A percentile compares a stretch with the other conserved stretches of the same genome.
Conservation (phyloP, 371 early-diverging fungal genomes). For the Mucor lusitanicus region DNA sequence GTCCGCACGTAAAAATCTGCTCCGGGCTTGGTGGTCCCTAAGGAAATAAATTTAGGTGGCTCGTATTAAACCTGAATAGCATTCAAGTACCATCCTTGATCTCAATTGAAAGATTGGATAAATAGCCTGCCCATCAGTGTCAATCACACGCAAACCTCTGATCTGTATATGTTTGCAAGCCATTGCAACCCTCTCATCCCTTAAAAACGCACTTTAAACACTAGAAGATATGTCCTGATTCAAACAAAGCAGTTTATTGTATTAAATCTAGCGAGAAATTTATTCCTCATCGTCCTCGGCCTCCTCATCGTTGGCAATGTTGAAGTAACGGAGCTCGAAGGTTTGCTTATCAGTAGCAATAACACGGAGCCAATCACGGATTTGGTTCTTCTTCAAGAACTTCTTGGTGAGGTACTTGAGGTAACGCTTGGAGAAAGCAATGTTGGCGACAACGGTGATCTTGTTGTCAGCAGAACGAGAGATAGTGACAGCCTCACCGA, state of each 20-base stretch:
- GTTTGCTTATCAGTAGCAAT: slow-evolving; percentile 88
- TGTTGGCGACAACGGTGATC: slow-evolving; percentile 78
- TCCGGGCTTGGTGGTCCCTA: too few species aligned
- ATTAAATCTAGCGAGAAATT: slow-evolving; percentile 4
- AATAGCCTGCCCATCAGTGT: too few species aligned
- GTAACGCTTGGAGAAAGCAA: slow-evolving; percentile 96
- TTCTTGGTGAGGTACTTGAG: slow-evolving; percentile 99
- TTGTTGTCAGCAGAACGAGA: slow-evolving; percentile 74
- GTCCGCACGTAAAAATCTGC: too few species aligned
- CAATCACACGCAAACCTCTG: too few species aligned
- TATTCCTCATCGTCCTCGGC: slow-evolving; percentile 74
- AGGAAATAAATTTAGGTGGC: too few species aligned
- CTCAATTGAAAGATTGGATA: too few species aligned
- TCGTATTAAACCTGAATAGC: too few species aligned
- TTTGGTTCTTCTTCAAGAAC: slow-evolving; percentile 99
- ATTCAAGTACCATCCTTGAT: too few species aligned
- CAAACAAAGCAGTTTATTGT: background rate
- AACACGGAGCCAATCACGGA: slow-evolving; percentile 98
- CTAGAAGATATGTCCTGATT: background rate
- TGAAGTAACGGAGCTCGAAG: slow-evolving; percentile 96
- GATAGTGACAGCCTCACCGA: slow-evolving; percentile 86
- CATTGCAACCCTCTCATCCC: too few species aligned
- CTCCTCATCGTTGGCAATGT: slow-evolving; percentile 85
- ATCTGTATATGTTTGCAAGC: too few species aligned
- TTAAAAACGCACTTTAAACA: background rate